Percentiles rank a stretch among this genome's conserved stretches.
Evolutionary conservation across 2,329 filamentous ascomycete species (phyloP).

Genomic region (Coniochaeta sp.): DNA sequence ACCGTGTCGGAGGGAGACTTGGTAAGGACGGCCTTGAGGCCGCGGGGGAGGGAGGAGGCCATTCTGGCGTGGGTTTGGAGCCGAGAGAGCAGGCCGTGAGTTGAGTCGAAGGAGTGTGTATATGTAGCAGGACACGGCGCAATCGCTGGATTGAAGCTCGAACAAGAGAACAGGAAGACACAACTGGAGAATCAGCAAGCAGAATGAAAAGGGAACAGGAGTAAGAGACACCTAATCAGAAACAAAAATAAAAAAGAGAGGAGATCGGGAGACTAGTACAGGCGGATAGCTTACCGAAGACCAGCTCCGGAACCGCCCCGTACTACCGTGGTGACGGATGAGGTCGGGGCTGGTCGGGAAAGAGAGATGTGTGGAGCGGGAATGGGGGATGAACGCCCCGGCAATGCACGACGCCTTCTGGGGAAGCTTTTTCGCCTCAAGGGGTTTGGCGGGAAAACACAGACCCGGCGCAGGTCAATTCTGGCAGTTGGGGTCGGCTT

Average conservation of each 20-base stretch:
- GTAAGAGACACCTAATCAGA: background rate
- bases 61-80: slow-evolving; percentile 27
- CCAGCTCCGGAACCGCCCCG: background rate
- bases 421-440: background rate
- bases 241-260: background rate
- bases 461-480: background rate
- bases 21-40: slow-evolving; percentile 67
- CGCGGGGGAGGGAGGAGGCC: slow-evolving; percentile 44
- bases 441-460: background rate
- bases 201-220: background rate
- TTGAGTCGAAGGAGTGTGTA: background rate
- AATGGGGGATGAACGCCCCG: background rate
- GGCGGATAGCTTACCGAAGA: background rate
- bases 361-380: too few relatives aligned
- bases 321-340: background rate
- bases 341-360: too few relatives aligned
- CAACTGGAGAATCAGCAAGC: slow-evolving; percentile 1
- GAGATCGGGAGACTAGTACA: background rate
- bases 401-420: background rate
- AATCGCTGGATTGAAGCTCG: background rate
- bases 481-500: slow-evolving; percentile 2
- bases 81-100: too few relatives aligned
- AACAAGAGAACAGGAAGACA: background rate
- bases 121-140: background rate
- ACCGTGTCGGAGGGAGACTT: slow-evolving; percentile 79